phyloP scores from a whole-genome alignment of 169 alveolate genomes.

The Pseudocohnilembus persalinus region DNA sequence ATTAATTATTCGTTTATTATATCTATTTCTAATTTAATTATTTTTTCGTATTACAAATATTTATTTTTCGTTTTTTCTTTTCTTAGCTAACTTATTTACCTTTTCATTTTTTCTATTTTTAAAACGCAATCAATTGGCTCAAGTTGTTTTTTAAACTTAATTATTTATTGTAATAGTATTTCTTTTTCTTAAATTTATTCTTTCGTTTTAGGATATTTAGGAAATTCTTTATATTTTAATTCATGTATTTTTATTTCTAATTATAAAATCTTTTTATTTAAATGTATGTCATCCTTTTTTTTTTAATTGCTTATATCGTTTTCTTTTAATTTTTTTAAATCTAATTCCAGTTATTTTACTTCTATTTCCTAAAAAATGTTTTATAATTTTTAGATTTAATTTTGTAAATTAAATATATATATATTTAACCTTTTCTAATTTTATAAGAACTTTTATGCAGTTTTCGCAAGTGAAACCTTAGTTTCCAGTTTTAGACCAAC shows the following conservation, averaged over 20 bases:
- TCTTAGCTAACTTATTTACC: neutral
- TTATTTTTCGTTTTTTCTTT: too few relatives aligned
- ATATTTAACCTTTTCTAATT: neutral
- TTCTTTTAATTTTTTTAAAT: too few relatives aligned
- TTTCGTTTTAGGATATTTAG: neutral
- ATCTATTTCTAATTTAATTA: neutral
- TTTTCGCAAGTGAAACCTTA: neutral
- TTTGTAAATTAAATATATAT: too few relatives aligned
- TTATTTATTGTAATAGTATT: too few relatives aligned
- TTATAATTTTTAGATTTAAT: too few relatives aligned
- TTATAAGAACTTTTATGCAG: neutral
- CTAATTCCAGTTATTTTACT: neutral
- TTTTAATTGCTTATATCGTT: neutral
- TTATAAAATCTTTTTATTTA: too few relatives aligned
- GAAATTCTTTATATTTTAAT: too few relatives aligned
- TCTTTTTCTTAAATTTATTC: too few relatives aligned
- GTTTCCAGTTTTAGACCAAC: neutral
- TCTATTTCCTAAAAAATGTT: neutral
- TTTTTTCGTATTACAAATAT: neutral
- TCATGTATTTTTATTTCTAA: neutral
- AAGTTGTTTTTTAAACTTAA: neutral
- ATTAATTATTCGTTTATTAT: too few relatives aligned
- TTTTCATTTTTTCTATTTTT: neutral
- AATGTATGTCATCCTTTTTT: neutral
- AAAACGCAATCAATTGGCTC: neutral